Conservation (phyloP, 257 asterid genomes). For the Salvia splendens region DNA sequence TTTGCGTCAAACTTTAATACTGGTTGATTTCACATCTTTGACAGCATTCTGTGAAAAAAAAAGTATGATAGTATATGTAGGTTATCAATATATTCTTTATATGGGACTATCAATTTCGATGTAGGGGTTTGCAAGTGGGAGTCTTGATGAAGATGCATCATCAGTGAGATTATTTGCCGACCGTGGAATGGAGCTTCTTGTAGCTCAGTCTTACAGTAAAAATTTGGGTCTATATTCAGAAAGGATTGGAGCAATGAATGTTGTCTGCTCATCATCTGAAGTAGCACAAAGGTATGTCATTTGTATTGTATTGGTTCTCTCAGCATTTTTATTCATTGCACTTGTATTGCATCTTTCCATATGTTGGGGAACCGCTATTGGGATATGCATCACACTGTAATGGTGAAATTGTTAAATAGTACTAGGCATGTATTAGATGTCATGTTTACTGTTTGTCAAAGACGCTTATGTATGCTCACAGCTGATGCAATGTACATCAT, state of each 20-base stretch:
- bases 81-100: constrained; percentile 19
- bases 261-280: constrained; percentile 80
- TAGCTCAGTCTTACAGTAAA: constrained; percentile 97
- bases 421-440: background rate
- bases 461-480: background rate
- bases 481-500: background rate
- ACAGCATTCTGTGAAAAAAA: background rate
- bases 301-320: constrained; percentile 8
- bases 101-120: constrained; percentile 28
- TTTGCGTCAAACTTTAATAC: constrained; percentile 7
- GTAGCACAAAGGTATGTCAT: constrained; percentile 60
- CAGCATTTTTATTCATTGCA: background rate
- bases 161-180: constrained; percentile 91
- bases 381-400: constrained; percentile 9
- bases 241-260: constrained; percentile 94
- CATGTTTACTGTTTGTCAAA: background rate
- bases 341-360: background rate
- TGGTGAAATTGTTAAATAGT: background rate
- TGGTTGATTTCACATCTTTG: background rate
- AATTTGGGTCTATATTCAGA: constrained; percentile 94
- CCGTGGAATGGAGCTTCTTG: constrained; percentile 88
- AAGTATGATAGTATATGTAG: background rate
- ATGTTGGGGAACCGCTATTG: background rate
- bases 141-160: constrained; percentile 91
- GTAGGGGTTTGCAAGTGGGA: constrained; percentile 99